Evolutionary conservation across 1,139 yeast genomes (phyloP), one percentile per base, ranked within the genome.

Genomic region (Debaryomyces coudertii): DNA sequence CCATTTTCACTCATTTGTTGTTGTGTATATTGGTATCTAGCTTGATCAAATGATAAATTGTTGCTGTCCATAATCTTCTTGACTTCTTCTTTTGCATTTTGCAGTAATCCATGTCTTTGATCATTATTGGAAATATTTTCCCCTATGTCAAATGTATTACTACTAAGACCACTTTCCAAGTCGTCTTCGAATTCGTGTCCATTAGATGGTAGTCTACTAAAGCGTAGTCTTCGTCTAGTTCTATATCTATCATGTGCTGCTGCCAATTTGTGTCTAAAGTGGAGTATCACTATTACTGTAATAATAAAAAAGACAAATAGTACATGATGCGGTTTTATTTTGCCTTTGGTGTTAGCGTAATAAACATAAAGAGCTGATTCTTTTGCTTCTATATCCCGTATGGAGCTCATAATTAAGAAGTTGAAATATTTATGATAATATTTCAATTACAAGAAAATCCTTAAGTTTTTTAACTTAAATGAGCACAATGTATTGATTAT

Each of bases 1-100:
- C 76, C 77, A 60, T 87, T 79, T 15, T 68, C 62, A 2, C 69
- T 67, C 59, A 87, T 73, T 52, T 68, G 69, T 15, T 62, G 56
- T 47, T 69, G 72, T 1, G 81, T 76, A 56, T 78, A 84, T 44
- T 71, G 60, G 9, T 79, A 64, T 46, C 96, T 70, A 1, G 96
- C 96, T 40, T 82, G 82, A 59, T 88, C 96, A 62, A 88, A 88
- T 1, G 77, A 57, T 30, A 85, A 47, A 20, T 69, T 60, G 35
- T 67, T 59, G 22, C 69, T 63, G 5, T 68, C 57, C 95, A 87
- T 87, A 15, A 87, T 68, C 29, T 62, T 54, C 48, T 69, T 68
- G 14, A 88, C 81, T 45, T 71, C 77, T 11, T 57, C 57, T 58
- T 82, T 83, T 2, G 87, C 81, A 4, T 52, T 60, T 31, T 71